Conservation (phyloP, 352 stramenopile genomes). For the Globisporangium yorkense region DNA sequence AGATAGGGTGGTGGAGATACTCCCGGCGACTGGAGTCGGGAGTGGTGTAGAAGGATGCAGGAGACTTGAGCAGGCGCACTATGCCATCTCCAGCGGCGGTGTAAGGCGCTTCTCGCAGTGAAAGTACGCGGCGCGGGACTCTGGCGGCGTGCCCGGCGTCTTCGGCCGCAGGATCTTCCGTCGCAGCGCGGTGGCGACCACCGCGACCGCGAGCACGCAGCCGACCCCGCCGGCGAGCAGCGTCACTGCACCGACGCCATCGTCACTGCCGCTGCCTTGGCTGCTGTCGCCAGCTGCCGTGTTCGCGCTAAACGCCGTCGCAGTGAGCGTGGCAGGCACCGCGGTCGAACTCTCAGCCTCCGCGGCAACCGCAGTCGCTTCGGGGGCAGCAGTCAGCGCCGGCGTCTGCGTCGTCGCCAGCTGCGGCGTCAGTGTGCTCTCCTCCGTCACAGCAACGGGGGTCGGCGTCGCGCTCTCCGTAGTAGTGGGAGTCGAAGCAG, state of each 20-base stretch:
- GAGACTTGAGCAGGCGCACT: not conserved
- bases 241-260: constrained; percentile 10
- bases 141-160: constrained; percentile 26
- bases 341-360: not conserved
- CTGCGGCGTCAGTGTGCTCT: not conserved
- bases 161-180: constrained; percentile 15
- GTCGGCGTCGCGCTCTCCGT: too few relatives aligned
- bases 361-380: not conserved
- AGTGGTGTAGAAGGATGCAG: constrained; percentile 1
- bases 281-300: not conserved
- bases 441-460: not conserved
- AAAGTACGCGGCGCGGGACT: constrained; percentile 27
- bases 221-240: constrained; percentile 15
- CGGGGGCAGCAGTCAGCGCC: not conserved
- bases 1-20: not conserved
- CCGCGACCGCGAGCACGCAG: constrained; percentile 18
- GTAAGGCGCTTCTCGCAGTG: constrained; percentile 29
- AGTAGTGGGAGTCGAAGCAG: not conserved
- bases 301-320: constrained; percentile 8
- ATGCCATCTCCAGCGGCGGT: constrained; percentile 16
- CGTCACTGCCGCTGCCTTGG: not conserved
- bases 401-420: not conserved
- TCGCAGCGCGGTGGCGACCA: constrained; percentile 12
- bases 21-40: not conserved
- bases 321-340: not conserved